Evolutionary conservation across 495 filamentous ascomycete genomes (phyloP).

Genomic region (Penicillium malachiteum): DNA sequence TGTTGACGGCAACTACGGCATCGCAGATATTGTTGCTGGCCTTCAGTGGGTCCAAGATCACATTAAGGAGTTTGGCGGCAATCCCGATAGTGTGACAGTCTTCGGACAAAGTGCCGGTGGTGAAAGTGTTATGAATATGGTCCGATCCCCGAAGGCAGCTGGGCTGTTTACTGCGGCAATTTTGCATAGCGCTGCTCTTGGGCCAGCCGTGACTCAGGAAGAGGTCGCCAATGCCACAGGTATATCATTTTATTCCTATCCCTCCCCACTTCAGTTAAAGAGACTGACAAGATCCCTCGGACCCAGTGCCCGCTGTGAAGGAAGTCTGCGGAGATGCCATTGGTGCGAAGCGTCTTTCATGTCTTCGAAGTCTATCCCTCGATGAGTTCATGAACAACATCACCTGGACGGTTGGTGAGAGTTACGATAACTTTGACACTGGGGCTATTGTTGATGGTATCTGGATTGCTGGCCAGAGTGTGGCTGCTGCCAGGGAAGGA

Average conservation of each 20-base stretch:
- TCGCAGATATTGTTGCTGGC: constrained; percentile 5
- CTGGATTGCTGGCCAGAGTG: not conserved
- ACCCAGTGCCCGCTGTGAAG: not conserved
- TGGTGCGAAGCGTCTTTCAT: not conserved
- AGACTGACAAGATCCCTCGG: not conserved
- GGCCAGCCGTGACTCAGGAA: not conserved
- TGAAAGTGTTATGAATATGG: constrained; percentile 17
- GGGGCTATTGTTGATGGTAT: not conserved
- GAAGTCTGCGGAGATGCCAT: not conserved
- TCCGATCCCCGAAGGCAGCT: not conserved
- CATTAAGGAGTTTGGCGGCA: constrained; percentile 59
- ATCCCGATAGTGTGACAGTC: constrained; percentile 63
- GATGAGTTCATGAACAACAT: not conserved
- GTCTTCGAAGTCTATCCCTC: not conserved
- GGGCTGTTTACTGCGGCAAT: not conserved
- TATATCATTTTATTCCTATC: not conserved
- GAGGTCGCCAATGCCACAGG: not conserved
- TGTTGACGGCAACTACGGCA: not conserved
- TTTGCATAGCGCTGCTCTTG: not conserved
- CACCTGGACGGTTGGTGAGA: not conserved
- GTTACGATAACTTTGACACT: not conserved
- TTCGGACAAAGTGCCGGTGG: constrained; percentile 66
- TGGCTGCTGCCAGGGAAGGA: not conserved
- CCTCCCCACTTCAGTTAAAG: not conserved
- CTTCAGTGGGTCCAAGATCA: constrained; percentile 37